Percentiles rank a stretch among this genome's conserved stretches.
Evolutionary conservation across 2,329 filamentous ascomycete genomes (phyloP).

Genomic region (Trichoderma pleuroti): DNA sequence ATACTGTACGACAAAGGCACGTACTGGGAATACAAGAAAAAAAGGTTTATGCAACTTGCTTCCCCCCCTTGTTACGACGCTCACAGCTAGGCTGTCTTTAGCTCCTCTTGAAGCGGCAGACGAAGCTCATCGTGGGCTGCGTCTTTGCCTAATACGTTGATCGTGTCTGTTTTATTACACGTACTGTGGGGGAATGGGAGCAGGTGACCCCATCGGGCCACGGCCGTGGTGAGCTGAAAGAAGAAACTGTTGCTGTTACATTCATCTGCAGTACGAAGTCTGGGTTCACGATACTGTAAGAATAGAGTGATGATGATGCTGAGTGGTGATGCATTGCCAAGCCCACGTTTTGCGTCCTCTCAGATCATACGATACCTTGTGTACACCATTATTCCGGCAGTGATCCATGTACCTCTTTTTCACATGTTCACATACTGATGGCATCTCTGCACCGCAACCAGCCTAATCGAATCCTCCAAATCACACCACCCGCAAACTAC

Average conservation of each 20-base stretch:
- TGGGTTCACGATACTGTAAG: not conserved
- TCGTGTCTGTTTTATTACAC: not conserved
- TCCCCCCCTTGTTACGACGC: not conserved
- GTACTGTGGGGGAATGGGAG: not conserved
- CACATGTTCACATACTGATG: not conserved
- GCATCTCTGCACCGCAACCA: not conserved
- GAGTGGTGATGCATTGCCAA: not conserved
- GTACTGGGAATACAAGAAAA: not conserved
- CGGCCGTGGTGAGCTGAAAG: conserved; percentile 5
- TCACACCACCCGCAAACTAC: not conserved
- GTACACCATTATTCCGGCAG: not conserved
- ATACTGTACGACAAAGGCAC: not conserved
- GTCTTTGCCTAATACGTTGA: not conserved
- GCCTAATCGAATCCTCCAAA: not conserved
- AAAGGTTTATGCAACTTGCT: not conserved
- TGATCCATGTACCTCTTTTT: not conserved
- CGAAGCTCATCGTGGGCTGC: not conserved
- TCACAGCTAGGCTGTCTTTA: not conserved
- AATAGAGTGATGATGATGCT: not conserved
- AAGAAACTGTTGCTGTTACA: not conserved
- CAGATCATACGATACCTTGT: not conserved
- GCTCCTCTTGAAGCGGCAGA: not conserved
- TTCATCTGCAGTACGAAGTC: not conserved
- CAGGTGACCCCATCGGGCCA: conserved; percentile 13
- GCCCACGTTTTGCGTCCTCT: not conserved